A percentile compares a stretch with the other conserved stretches of the same genome.
Evolutionary conservation across 2,329 filamentous ascomycete species (phyloP).

Genomic region (Ramichloridium luteum): DNA sequence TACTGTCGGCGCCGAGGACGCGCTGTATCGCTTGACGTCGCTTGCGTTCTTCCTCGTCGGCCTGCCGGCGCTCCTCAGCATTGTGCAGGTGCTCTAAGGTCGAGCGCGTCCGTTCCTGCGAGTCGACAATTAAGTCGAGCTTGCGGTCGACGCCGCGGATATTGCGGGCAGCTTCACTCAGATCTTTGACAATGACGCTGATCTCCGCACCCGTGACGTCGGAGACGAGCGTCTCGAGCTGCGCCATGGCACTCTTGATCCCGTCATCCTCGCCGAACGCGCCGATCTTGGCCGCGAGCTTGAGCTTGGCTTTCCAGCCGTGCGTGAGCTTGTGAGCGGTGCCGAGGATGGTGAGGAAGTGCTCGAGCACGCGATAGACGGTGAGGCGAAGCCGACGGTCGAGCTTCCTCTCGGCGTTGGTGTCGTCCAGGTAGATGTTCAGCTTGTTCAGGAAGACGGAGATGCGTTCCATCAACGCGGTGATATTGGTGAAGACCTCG

Average conservation of each 20-base stretch:
- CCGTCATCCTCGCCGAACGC: conserved; percentile 6
- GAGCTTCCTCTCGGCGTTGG: conserved; percentile 2
- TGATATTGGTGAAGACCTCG: conserved; percentile 7
- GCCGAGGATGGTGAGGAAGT: conserved; percentile 5
- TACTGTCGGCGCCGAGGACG: conserved; percentile 1
- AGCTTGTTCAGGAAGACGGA: conserved; percentile 5
- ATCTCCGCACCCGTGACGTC: conserved; percentile 3
- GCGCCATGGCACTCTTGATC: conserved; percentile 3
- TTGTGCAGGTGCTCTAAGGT: conserved; percentile 2
- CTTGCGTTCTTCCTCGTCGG: conserved; percentile 6
- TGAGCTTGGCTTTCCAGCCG: conserved; percentile 3
- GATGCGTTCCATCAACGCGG: conserved; percentile 3
- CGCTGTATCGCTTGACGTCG: background rate
- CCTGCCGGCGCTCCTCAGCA: too few species aligned
- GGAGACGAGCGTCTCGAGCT: conserved; percentile 4
- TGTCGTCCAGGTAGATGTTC: conserved; percentile 3
- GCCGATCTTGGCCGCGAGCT: conserved; percentile 6
- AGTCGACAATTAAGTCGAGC: conserved; percentile 2
- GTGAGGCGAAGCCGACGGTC: conserved; percentile 4
- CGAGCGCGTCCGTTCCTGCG: conserved; percentile 2
- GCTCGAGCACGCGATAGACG: conserved; percentile 5
- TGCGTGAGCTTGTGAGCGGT: conserved; percentile 3
- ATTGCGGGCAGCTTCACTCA: conserved; percentile 4
- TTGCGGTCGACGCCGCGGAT: conserved; percentile 2
- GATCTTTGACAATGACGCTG: conserved; percentile 1